Base-by-base conservation (phyloP, 2,329 filamentous ascomycete genomes). In the Orbilia quercus region DNA sequence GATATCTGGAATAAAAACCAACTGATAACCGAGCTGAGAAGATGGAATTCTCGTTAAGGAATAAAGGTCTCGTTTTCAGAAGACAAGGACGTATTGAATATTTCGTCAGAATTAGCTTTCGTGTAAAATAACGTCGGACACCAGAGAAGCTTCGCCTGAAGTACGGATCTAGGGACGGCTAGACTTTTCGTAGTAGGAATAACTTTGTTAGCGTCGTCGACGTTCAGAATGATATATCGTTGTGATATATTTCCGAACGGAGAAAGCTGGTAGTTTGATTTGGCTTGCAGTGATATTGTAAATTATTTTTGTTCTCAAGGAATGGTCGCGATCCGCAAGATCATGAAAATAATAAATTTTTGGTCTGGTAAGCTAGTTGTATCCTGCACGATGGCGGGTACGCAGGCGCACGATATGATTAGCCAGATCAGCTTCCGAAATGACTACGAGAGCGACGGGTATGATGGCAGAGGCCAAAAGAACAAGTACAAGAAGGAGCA, bases 81-180 rank as follows among this genome's bases (percentile, higher is more conserved):
- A 6, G 18, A 38, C 31, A 42, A 16, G 22, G 23, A n/a, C 9
- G 4, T 31, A 5, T 31, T 31, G 28, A 5, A 5, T 31, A 51
- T 60, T 42, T 53, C 58, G 58, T 64, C 50, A 51, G 31, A 47
- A 66, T 57, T 73, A 50, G 42, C 54, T 66, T 73, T 73, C 34
- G 69, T 73, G 69, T 38, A n/a, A n/a, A n/a, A n/a, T n/a, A 66
- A 73, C 60, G 69, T 73, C 45, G 28, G 18, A 66, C 59, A 57
- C 50, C 14, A 31, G 34, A 23, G 12, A 47, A 34, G 40, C 36
- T 36, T 51, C 16, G 42, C 31, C 12, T 48, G 34, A 53, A 57
- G 48, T 40, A 57, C 54, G 34, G 28, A 28, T 59, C 48, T 38
- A 45, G 44, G n/a, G 16, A 51, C 16, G 20, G 7, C 53, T 42